Evolutionary conservation across 441 rosid species (phyloP).

Genomic region (Iberis amara): DNA sequence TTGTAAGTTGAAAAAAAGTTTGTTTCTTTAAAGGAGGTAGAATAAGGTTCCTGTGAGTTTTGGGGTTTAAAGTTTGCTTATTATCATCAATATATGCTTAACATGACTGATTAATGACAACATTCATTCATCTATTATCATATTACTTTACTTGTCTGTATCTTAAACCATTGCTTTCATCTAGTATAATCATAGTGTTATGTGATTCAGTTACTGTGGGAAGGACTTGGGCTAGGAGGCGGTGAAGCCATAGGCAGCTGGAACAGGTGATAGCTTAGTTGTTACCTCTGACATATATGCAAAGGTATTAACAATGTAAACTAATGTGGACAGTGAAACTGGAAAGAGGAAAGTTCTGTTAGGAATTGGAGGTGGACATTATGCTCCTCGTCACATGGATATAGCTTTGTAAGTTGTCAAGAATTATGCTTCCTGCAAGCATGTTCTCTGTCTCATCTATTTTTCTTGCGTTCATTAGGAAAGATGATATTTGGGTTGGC

Average conservation of each 20-base stretch:
- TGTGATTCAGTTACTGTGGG: slow-evolving; percentile 61
- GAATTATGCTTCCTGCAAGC: neutral
- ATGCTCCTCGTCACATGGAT: slow-evolving; percentile 91
- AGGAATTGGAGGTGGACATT: slow-evolving; percentile 90
- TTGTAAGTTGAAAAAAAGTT: slow-evolving; percentile 42
- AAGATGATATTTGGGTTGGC: slow-evolving; percentile 75
- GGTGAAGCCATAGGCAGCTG: slow-evolving; percentile 61
- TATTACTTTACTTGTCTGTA: neutral
- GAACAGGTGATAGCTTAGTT: slow-evolving; percentile 50
- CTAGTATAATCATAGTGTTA: neutral
- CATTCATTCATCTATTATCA: no score
- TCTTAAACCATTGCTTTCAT: neutral
- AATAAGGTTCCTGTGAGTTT: no score
- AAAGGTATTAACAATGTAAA: neutral
- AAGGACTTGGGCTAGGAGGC: slow-evolving; percentile 88
- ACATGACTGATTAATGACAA: neutral
- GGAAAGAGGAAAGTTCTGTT: slow-evolving; percentile 61
- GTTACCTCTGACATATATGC: neutral
- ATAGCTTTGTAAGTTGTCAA: slow-evolving; percentile 54
- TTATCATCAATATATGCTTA: neutral
- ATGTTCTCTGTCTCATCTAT: neutral
- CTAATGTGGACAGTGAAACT: slow-evolving; percentile 39
- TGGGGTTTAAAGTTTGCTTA: neutral
- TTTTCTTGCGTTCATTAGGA: slow-evolving; percentile 35
- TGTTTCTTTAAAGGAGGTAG: slow-evolving; percentile 8